Evolutionary conservation across 1,284 basidiomycete species (phyloP).

Genomic region (Meira miltonrushii): DNA sequence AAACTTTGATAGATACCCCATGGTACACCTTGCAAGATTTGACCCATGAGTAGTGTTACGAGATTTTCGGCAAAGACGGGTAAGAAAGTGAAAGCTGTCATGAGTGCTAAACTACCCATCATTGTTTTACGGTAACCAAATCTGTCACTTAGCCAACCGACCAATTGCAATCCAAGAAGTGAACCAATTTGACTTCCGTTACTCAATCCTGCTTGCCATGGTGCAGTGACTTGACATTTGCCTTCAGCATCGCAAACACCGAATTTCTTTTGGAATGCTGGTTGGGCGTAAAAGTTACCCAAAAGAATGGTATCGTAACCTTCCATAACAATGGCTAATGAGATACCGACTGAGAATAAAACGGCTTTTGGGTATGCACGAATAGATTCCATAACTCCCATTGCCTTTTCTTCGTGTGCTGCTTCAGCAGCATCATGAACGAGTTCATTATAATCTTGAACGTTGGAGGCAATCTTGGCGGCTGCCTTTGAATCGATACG

Average conservation of each 20-base stretch:
- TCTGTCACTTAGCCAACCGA: slow-evolving; percentile 53
- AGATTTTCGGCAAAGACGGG: slow-evolving; percentile 54
- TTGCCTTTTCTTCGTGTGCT: slow-evolving; percentile 52
- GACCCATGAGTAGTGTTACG: slow-evolving; percentile 50
- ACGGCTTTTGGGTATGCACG: slow-evolving; percentile 55
- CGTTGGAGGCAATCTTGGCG: slow-evolving; percentile 29
- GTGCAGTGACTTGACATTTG: slow-evolving; percentile 54
- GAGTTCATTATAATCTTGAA: slow-evolving; percentile 47
- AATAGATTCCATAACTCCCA: slow-evolving; percentile 54
- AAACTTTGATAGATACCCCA: slow-evolving; percentile 57
- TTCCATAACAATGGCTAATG: slow-evolving; percentile 56
- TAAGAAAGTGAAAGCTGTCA: slow-evolving; percentile 51
- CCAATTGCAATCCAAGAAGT: slow-evolving; percentile 55
- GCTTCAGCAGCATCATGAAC: slow-evolving; percentile 53
- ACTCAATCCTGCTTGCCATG: slow-evolving; percentile 55
- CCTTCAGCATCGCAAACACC: slow-evolving; percentile 40
- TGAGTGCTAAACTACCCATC: slow-evolving; percentile 47
- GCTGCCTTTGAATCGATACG: slow-evolving; percentile 35
- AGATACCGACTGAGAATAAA: slow-evolving; percentile 55
- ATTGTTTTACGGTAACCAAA: slow-evolving; percentile 53
- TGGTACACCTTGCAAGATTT: slow-evolving; percentile 54
- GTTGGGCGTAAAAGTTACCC: slow-evolving; percentile 53
- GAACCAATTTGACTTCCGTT: slow-evolving; percentile 24
- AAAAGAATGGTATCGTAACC: slow-evolving; percentile 51
- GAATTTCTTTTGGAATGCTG: slow-evolving; percentile 48